phyloP scores from a whole-genome alignment of 306 rosid species.

The Cucumis sativus region Cucumber_9930_V3 NC_026659.2:31174001-31174500 shows the following conservation, averaged over 20 bases:
- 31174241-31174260: slow-evolving; percentile 83
- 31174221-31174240: too few species aligned
- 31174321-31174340: background rate
- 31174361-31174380: background rate
- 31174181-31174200: background rate
- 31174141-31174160: background rate
- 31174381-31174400: background rate
- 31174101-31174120: background rate
- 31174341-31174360: background rate
- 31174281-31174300: slow-evolving; percentile 46
- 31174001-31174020: background rate
- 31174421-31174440: background rate
- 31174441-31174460: background rate
- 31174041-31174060: slow-evolving; percentile 6
- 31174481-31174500: background rate
- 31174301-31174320: background rate
- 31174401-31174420: background rate
- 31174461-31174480: background rate
- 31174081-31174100: slow-evolving; percentile 2
- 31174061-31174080: background rate
- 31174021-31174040: background rate
- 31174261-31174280: slow-evolving; percentile 90
- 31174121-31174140: background rate
- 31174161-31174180: background rate
- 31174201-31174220: too few species aligned